These are phyloP conservation scores for Wallacemonas sp. DNA, from an alignment of 208 protist genomes.

Conservation along the genomic window DNA sequence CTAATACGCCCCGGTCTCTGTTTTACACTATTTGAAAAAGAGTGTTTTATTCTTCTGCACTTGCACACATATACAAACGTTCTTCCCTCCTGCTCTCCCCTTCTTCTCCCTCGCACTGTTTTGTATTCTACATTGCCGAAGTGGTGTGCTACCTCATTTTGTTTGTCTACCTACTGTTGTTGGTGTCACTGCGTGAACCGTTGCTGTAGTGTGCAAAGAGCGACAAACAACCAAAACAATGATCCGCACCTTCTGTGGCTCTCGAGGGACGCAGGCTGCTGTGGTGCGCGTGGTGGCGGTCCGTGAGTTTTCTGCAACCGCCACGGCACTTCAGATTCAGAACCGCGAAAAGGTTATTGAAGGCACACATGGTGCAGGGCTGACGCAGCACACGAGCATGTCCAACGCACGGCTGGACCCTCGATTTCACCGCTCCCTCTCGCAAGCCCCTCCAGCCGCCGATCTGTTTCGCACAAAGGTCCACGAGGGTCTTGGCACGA, in stretches of 20 bases:
- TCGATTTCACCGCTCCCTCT: conserved; percentile 25
- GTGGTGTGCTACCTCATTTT: background rate
- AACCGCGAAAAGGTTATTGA: conserved; percentile 51
- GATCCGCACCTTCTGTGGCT: background rate
- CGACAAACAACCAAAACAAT: conserved; percentile 5
- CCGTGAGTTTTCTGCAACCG: conserved; percentile 1
- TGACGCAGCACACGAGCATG: conserved; percentile 65
- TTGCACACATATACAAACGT: too few relatives aligned
- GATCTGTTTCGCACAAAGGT: conserved; percentile 78
- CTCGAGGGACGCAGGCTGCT: background rate
- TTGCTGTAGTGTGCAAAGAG: background rate
- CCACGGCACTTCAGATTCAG: conserved; percentile 35
- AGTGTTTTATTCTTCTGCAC: too few relatives aligned
- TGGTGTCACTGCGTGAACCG: background rate
- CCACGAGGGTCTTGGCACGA: conserved; percentile 79
- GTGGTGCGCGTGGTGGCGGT: background rate
- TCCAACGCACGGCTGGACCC: conserved; percentile 21
- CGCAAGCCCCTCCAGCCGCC: conserved; percentile 50
- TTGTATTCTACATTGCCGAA: background rate
- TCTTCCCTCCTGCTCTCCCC: conserved; percentile 6
- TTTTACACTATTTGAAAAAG: too few relatives aligned
- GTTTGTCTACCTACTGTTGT: conserved; percentile 18
- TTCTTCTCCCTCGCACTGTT: background rate
- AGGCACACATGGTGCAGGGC: conserved; percentile 61
- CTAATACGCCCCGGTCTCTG: too few relatives aligned